These are phyloP conservation scores for Penicillium sp. DNA, from an alignment of 2,329 filamentous ascomycete genomes.

Conservation along the genomic window DNA sequence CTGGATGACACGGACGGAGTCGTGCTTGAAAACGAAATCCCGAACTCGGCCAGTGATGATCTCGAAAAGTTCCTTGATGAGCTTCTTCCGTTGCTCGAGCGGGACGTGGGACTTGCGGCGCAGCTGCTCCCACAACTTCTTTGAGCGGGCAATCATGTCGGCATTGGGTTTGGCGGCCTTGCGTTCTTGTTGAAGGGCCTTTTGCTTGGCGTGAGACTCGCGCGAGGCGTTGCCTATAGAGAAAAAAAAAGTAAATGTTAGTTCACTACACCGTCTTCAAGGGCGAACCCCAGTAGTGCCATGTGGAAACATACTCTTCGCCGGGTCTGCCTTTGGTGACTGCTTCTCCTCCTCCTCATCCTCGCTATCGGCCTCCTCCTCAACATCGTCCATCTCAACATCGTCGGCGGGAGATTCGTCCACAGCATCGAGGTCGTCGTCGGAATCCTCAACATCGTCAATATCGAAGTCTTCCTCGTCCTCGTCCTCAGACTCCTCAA, in stretches of 20 bases:
- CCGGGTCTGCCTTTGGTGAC: slow-evolving; percentile 19
- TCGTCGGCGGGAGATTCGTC: slow-evolving; percentile 25
- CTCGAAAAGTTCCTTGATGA: slow-evolving; percentile 86
- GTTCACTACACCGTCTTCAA: too few relatives aligned
- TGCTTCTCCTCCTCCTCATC: slow-evolving; percentile 29
- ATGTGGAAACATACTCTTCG: slow-evolving; percentile 39
- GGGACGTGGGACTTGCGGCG: slow-evolving; percentile 92
- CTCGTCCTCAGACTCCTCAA: slow-evolving; percentile 42
- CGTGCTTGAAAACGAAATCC: slow-evolving; percentile 98
- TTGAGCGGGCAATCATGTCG: slow-evolving; percentile 83
- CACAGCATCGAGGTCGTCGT: slow-evolving; percentile 37
- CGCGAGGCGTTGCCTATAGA: slow-evolving; percentile 68
- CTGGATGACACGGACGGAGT: slow-evolving; percentile 94
- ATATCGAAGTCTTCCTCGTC: slow-evolving; percentile 59
- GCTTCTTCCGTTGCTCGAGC: slow-evolving; percentile 80
- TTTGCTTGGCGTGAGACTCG: slow-evolving; percentile 93
- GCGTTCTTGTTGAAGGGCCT: slow-evolving; percentile 81
- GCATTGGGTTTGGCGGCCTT: slow-evolving; percentile 92
- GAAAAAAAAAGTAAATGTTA: neutral
- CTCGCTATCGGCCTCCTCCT: slow-evolving; percentile 53
- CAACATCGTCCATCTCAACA: slow-evolving; percentile 44
- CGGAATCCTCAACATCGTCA: slow-evolving; percentile 53
- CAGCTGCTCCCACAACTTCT: slow-evolving; percentile 96
- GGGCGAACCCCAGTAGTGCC: too few relatives aligned
- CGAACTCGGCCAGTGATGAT: slow-evolving; percentile 91